Base-by-base conservation (phyloP, 208 protist genomes). In the Polymyxa betae region DNA sequence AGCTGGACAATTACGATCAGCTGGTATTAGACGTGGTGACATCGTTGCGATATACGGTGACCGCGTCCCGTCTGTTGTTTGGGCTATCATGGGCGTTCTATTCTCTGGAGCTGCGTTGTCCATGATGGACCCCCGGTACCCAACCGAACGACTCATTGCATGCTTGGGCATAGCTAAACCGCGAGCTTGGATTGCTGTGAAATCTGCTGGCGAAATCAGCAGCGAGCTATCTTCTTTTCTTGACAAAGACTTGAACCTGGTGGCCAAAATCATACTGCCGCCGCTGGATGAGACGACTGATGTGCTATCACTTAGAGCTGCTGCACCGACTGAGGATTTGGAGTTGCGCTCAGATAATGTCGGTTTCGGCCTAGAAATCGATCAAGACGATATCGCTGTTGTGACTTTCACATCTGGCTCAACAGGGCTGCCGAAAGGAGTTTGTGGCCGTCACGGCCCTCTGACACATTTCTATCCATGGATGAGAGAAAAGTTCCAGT, bases 391-490 rank as follows among this genome's bases (percentile, higher is more conserved):
- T 89, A 88, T 94, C 20, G 94, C 94, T 32, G 93, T 95, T 20
- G 90, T 95, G 5, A 95, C 94, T 0, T 94, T 95, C 90, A 94
- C 93, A 0, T 93, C 88, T 0, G 93, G 93, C 20, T 93, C 91
- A n/a, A 94, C 93, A 5, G 93, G 93, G 16, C 77, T 94, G 35
- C 93, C 92, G 10, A 93, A 93, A 92, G 92, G 92, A 32, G 92
- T 93, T 20, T 77, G 91, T 54, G 92, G 92, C 12, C 88, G 92
- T 29, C 92, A 93, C 10, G 52, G 92, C 24, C 93, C 94, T 41
- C 68, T 95, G 0, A 95, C 94, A 0, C 94, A 94, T 82, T 95
- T 95, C 78, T 95, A 94, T 92, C 94, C 94, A 68, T 95, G 94
- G 94, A 94, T 95, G 93, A 41, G 35, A 10, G 24, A 91, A 35